Base-by-base conservation (phyloP, 768 basidiomycete species). In the Lactarius hatsudake region DNA sequence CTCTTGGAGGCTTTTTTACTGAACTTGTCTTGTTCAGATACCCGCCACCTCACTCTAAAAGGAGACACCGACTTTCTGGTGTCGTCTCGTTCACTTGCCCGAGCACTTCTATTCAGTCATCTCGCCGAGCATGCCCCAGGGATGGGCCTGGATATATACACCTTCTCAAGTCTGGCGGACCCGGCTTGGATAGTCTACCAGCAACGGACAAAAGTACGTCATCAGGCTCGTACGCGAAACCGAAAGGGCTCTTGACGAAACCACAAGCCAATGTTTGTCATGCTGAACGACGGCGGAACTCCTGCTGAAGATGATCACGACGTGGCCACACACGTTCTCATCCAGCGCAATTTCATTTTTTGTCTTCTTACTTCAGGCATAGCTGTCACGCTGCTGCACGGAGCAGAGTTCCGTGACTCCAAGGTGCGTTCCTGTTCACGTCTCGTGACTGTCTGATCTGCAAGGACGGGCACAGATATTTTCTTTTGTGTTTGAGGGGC, bases 181-280 rank as follows among this genome's bases (percentile, higher is more conserved):
- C 77, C 78, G 0, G 72, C 64, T 1, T 90, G 89, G 88, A 65
- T 72, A 10, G 73, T 74, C 3, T 87, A 86, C 70, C 78, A 77
- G 40, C 65, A 73, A 26, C 66, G 66, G 82, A 83, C 76, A 83
- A 84, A 62, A 40, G 71, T 54, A n/a, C 13, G 6, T 36, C 48
- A n/a, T 12, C 2, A 8, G 34, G 15, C 43, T 12, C 30, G 40
- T 40, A 5, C 12, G 30, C 5, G 43, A 13, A 48, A 40, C 34
- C 13, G 51, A 26, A 13, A 53, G 3, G 18, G 51, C 48, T 38
- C 18, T 66, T 76, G 53, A 78, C 57, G 7, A 43, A 2, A 48
- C 9, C 17, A 40, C 36, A 9, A 89, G 86, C 88, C 89, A 1
- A 88, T 90, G 87, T 89, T 88, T 64, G 79, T 84, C 34, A 78